These are phyloP conservation scores for Parvularia atlantis DNA, from an alignment of 78 protist species.

Conservation along the genomic window DNA sequence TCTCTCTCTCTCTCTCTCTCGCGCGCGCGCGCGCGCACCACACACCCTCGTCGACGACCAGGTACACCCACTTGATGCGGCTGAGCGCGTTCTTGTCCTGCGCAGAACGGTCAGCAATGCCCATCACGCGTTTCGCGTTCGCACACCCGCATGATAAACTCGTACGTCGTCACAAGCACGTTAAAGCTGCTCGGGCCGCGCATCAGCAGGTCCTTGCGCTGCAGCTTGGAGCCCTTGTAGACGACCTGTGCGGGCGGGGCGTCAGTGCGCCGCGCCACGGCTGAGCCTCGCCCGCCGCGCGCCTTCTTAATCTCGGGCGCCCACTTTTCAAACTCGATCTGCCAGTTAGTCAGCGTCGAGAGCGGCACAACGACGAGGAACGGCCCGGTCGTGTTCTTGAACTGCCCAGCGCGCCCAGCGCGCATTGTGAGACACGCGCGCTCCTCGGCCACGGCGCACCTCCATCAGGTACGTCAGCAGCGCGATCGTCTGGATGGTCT, in stretches of 20 bases:
- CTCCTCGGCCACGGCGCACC: too few species aligned
- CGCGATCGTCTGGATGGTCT: constrained; percentile 86
- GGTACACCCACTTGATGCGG: constrained; percentile 35
- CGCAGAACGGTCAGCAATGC: too few species aligned
- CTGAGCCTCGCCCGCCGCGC: too few species aligned
- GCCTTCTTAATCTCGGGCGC: too few species aligned
- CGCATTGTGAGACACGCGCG: too few species aligned
- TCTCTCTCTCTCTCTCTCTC: too few species aligned
- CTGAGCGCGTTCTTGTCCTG: background rate
- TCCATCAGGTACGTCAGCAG: constrained; percentile 60
- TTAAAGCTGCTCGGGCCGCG: constrained; percentile 37
- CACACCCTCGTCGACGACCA: constrained; percentile 69
- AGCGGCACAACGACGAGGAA: constrained; percentile 92
- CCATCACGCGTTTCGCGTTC: too few species aligned
- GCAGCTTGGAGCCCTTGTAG: constrained; percentile 62
- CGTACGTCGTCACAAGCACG: constrained; percentile 68
- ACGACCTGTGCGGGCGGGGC: too few species aligned
- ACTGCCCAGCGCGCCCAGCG: too few species aligned
- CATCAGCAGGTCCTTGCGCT: constrained; percentile 9
- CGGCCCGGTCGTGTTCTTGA: constrained; percentile 72
- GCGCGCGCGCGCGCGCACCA: background rate
- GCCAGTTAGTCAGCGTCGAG: constrained; percentile 89
- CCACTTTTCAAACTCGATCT: constrained; percentile 63
- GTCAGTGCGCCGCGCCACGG: too few species aligned
- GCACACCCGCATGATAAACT: constrained; percentile 31